Evolutionary conservation across 2,329 filamentous ascomycete species (phyloP).

Genomic region (Diaporthe vaccinii): DNA sequence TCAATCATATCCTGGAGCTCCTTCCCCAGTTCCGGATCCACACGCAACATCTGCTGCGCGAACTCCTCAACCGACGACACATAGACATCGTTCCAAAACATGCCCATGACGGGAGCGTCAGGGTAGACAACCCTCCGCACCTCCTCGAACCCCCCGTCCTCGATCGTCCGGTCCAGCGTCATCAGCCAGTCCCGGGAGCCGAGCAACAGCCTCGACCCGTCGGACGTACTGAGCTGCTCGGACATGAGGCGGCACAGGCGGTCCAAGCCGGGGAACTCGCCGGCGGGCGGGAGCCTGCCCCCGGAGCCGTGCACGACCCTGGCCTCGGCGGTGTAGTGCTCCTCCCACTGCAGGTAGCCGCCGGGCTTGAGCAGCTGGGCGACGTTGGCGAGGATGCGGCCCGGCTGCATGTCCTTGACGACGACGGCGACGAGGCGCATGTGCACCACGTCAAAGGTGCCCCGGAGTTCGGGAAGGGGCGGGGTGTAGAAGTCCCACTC

Average conservation of each 20-base stretch:
- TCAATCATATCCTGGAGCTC: background rate
- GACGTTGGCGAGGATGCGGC: conserved; percentile 37
- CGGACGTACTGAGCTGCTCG: background rate
- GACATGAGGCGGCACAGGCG: background rate
- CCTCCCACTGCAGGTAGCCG: conserved; percentile 43
- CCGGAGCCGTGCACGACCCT: background rate
- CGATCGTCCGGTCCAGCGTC: background rate
- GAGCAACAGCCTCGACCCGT: background rate
- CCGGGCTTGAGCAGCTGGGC: conserved; percentile 44
- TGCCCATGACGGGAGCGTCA: background rate
- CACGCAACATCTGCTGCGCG: background rate
- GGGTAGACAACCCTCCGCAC: background rate
- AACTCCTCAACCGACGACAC: background rate
- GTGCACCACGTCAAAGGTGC: conserved; percentile 47
- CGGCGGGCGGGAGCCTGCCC: background rate
- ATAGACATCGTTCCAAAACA: conserved; percentile 11
- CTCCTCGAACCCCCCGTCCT: background rate
- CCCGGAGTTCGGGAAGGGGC: conserved; percentile 43
- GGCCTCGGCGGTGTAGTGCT: conserved; percentile 11
- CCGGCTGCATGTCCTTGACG: conserved; percentile 41
- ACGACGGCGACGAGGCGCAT: conserved; percentile 46
- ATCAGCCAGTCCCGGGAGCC: conserved; percentile 5
- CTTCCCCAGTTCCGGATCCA: background rate
- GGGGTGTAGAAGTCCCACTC: conserved; percentile 45
- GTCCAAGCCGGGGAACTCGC: conserved; percentile 1